Evolutionary conservation across 148 eudicot genomes (phyloP), one percentile per base, ranked within the genome.

Genomic region (Rhododendron ovatum): DNA sequence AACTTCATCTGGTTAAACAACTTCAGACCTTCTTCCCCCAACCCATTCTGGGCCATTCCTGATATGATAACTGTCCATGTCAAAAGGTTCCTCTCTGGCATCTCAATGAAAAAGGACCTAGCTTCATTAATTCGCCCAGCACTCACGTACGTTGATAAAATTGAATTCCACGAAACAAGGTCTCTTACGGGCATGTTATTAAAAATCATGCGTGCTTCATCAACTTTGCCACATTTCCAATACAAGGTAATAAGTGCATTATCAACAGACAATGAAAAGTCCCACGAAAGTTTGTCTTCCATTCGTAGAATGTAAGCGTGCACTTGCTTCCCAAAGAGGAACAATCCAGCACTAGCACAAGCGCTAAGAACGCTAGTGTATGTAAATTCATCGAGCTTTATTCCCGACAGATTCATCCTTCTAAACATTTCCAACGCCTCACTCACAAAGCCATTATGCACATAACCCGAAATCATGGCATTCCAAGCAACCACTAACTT

Each of bases 11-110:
- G 89, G 86, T 87, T 88, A 13, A 93, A 88, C 82, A 92, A 82
- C 87, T 88, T 92, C 39, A 93, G 84, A 47, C 90, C 90, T 87
- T 92, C 93, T 88, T 93, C 95, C 37, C 89, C 94, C 30, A 83
- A 86, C 74, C 95, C 94, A 86, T 80, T 92, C 84, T 92, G 94
- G 20, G 95, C 95, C 81, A 89, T 86, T 51, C 90, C 92, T 43
- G 94, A 88, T 89, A 93, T 92, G 90, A 92, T 92, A 26, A 93
- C 87, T 41, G 92, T 87, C 95, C 95, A 93, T 28, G 91, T 89
- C 87, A 93, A 86, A 82, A 82, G 88, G 86, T 89, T 90, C 86
- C 87, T 93, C 85, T 90, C 91, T 28, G 87, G 87, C 86, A 93
- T 92, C 87, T 88, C 88, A 73, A 20, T 28, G 82, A 93, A 93